Percentiles rank a stretch among this genome's conserved stretches.
Evolutionary conservation across 169 alveolate genomes (phyloP).

Genomic region (Eimeria brunetti): DNA sequence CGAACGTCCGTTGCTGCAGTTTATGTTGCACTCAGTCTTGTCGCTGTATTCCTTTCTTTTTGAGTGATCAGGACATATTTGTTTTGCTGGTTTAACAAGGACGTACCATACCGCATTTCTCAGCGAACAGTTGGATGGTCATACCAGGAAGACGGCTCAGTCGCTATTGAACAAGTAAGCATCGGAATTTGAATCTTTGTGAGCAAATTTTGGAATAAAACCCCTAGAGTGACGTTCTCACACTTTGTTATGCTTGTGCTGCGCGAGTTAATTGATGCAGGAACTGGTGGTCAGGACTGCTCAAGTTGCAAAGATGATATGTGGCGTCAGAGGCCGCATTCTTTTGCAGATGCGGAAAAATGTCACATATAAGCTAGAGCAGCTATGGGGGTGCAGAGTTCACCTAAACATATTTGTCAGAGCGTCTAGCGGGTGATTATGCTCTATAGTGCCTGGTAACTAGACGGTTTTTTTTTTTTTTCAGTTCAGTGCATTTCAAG

Average conservation of each 20-base stretch:
- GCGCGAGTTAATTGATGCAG: constrained; percentile 1
- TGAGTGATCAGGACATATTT: constrained; percentile 74
- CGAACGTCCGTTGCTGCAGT: neutral
- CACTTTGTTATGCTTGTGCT: neutral
- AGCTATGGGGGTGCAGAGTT: constrained; percentile 75
- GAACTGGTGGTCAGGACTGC: constrained; percentile 76
- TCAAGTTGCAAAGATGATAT: constrained; percentile 81
- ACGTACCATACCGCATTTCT: constrained; percentile 79
- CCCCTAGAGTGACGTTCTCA: neutral
- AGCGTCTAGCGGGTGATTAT: constrained; percentile 7
- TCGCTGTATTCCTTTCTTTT: neutral
- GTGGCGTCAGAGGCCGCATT: constrained; percentile 81
- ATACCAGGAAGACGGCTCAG: constrained; percentile 70
- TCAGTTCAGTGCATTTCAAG: constrained; percentile 2
- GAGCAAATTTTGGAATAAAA: neutral
- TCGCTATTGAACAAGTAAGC: constrained; percentile 77
- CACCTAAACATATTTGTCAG: constrained; percentile 73
- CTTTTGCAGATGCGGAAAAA: constrained; percentile 80
- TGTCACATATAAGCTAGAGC: constrained; percentile 76
- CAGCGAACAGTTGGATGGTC: constrained; percentile 84
- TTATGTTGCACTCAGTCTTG: neutral
- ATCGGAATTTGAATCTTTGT: neutral
- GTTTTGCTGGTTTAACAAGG: constrained; percentile 83
- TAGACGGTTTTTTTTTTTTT: neutral
- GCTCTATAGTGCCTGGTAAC: neutral